phyloP scores from a whole-genome alignment of 176 grass and related monocot genomes.

The Oryza officinalis region DNA sequence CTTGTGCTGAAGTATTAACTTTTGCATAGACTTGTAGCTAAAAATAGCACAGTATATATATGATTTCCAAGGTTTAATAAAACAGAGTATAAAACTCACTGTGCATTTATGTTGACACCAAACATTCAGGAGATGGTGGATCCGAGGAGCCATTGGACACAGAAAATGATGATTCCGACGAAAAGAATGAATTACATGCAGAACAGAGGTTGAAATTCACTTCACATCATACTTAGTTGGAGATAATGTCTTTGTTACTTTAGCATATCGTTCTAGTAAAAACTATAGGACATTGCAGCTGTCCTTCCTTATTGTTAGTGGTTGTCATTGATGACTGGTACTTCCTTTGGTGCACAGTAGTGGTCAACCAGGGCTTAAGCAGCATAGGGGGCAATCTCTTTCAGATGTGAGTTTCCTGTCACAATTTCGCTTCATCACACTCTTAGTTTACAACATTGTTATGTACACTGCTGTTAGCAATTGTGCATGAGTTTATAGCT shows the following conservation, averaged over 20 bases:
- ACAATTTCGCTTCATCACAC: not conserved
- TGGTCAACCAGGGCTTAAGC: conserved; percentile 31
- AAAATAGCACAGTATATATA: not conserved
- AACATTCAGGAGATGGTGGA: conserved; percentile 55
- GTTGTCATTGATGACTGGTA: conserved; percentile 28
- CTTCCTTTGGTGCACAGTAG: conserved; percentile 57
- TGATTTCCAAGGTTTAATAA: conserved; percentile 29
- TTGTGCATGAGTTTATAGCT: conserved; percentile 26
- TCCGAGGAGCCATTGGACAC: conserved; percentile 53
- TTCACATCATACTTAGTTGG: conserved; percentile 47
- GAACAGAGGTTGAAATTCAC: conserved; percentile 53
- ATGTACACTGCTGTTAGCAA: not conserved
- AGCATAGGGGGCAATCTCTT: conserved; percentile 34
- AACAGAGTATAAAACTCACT: conserved; percentile 44
- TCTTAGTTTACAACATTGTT: not conserved
- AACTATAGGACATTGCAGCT: not conserved
- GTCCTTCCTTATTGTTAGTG: conserved; percentile 13
- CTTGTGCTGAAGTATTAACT: not conserved
- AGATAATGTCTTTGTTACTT: conserved; percentile 15
- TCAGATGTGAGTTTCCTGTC: conserved; percentile 54
- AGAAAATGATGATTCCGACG: conserved; percentile 53
- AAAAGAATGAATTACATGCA: conserved; percentile 50
- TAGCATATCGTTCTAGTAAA: conserved; percentile 14
- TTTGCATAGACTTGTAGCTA: conserved; percentile 3
- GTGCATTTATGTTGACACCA: conserved; percentile 46